Base-by-base conservation (phyloP, 805 yeast genomes). In the Saturnispora mendoncae region DNA sequence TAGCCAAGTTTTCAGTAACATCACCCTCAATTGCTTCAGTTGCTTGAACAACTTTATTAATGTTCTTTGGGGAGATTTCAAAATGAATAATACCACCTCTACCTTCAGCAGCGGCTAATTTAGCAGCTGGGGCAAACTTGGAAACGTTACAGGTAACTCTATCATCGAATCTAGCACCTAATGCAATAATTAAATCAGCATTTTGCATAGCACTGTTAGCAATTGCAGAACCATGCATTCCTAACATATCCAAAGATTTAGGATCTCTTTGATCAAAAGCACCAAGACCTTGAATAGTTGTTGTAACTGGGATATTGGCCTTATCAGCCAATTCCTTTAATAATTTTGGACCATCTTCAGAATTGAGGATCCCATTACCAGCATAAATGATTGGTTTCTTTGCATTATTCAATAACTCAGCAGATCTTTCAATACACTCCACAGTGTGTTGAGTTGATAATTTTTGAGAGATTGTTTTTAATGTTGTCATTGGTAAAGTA, bases 111-210 rank as follows among this genome's bases (percentile, higher is more conserved):
- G 95, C 96, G 26, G 98, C 98, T 46, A 76, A 70, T 55, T 78
- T 82, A 44, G 97, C 97, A 44, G 67, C 84, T 44, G 98, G 98
- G 34, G 97, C 98, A 62, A 92, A 92, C 61, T 82, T 83, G 47
- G 83, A 50, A 42, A 92, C 70, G 56, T 76, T 76, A 56, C 92
- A 81, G 33, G 98, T 92, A 54, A 92, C 98, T 71, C 98, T 88
- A 69, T 92, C 98, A 66, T 92, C 98, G 56, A 92, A 92, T 62
- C 98, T 78, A 28, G 97, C 95, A 60, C 98, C 98, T 33, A 92
- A 71, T 14, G 97, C 97, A 48, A 92, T 66, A 58, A 92, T 85
- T 54, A 88, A 68, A 65, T 92, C 98, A 31, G 97, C 95, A 45
- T 78, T 71, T 69, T 92, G 98, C 52, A 92, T 81, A 40, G 97